phyloP scores from a whole-genome alignment of 305 asterid genomes.

The Rubia tinctorum region DNA sequence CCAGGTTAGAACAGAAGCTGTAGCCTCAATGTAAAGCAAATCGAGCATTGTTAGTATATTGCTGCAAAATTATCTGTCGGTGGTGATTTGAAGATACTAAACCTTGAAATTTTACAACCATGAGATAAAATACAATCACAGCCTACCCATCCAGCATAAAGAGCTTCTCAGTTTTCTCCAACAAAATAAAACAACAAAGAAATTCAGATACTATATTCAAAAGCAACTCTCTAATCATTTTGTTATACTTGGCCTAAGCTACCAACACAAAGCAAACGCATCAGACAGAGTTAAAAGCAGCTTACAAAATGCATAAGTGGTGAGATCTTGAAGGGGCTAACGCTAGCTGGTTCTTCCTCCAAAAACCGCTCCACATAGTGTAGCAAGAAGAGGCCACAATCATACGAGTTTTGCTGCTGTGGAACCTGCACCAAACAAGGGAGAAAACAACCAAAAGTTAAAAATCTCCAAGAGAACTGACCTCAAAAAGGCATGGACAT shows the following conservation, averaged over 20 bases:
- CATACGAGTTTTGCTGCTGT: constrained; percentile 85
- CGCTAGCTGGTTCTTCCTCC: constrained; percentile 65
- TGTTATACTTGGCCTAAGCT: background rate
- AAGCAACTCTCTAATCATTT: constrained; percentile 6
- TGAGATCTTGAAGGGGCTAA: constrained; percentile 64
- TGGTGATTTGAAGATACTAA: background rate
- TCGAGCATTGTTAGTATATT: background rate
- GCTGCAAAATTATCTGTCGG: background rate
- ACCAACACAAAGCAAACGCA: background rate
- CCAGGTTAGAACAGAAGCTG: background rate
- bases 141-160: background rate
- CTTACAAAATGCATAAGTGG: constrained; percentile 73
- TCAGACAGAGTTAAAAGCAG: background rate
- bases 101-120: background rate
- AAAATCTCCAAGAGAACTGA: background rate
- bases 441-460: background rate
- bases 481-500: background rate
- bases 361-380: constrained; percentile 89
- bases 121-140: background rate
- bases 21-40: background rate
- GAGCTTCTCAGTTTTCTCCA: background rate
- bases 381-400: constrained; percentile 96
- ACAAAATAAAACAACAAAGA: background rate
- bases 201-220: constrained; percentile 8
- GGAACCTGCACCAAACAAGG: constrained; percentile 61